Percentiles rank a stretch among this genome's conserved stretches.
Evolutionary conservation across 1,284 basidiomycete species (phyloP).

Genomic region (Moniliella sp.): DNA sequence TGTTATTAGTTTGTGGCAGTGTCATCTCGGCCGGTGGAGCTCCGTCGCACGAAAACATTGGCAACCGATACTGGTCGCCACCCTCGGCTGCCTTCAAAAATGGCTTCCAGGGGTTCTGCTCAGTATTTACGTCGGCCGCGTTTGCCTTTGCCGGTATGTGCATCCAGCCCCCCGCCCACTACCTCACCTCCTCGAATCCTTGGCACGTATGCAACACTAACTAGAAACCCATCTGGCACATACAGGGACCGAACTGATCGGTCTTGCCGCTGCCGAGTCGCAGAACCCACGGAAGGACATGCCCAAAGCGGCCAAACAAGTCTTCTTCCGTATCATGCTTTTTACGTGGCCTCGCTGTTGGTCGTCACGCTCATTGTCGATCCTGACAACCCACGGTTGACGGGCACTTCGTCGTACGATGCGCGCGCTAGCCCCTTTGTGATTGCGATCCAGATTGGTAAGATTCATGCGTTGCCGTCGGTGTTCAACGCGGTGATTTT

Average conservation of each 20-base stretch:
- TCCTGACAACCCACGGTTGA: constrained; percentile 14
- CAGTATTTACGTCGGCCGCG: constrained; percentile 26
- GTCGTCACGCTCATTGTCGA: constrained; percentile 27
- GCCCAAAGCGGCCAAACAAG: constrained; percentile 17
- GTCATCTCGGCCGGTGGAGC: constrained; percentile 35
- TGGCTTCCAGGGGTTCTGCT: constrained; percentile 29
- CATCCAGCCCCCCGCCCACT: not conserved
- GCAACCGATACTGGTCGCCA: constrained; percentile 1
- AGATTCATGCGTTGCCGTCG: constrained; percentile 34
- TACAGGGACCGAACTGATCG: constrained; percentile 40
- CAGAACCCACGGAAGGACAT: constrained; percentile 34
- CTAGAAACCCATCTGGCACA: constrained; percentile 24
- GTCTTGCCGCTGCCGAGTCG: constrained; percentile 49
- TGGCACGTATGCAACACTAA: constrained; percentile 7
- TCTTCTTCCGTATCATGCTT: constrained; percentile 11
- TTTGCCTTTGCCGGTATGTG: constrained; percentile 28
- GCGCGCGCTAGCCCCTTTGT: constrained; percentile 30
- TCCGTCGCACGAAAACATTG: constrained; percentile 9
- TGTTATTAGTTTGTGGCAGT: too few species aligned
- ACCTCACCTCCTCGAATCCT: not conserved
- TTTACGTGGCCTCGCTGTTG: constrained; percentile 38
- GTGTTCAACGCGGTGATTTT: constrained; percentile 56
- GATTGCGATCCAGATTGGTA: constrained; percentile 34
- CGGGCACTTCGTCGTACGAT: constrained; percentile 14
- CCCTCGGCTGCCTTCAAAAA: constrained; percentile 21